phyloP scores from a whole-genome alignment of 148 eudicot species.

The Vaccinium corymbosum region DNA sequence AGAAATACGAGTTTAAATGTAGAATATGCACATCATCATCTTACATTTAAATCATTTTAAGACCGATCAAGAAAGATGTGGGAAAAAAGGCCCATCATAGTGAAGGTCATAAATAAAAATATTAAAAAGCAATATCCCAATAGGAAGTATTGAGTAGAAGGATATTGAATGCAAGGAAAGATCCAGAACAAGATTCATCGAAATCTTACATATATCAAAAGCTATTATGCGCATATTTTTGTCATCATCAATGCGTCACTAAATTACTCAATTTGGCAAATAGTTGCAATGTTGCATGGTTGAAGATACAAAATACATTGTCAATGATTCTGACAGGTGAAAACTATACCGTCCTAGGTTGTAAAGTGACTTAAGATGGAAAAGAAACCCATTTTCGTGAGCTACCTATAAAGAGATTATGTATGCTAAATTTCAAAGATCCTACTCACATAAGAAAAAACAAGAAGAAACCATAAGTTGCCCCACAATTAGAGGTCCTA shows the following conservation, averaged over 20 bases:
- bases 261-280: neutral
- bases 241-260: neutral
- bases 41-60: neutral
- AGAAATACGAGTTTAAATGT: neutral
- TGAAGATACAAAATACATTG: neutral
- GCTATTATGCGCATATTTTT: neutral
- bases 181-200: neutral
- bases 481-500: neutral
- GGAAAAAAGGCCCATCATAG: neutral
- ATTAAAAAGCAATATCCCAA: neutral
- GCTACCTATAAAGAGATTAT: neutral
- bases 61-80: neutral
- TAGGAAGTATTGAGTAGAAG: neutral
- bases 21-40: neutral
- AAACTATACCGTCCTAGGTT: neutral
- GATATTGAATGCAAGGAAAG: neutral
- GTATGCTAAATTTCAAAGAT: neutral
- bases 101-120: neutral
- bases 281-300: constrained; percentile 1
- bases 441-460: neutral
- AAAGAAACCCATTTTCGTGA: constrained; percentile 6
- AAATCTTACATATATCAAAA: neutral
- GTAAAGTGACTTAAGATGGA: constrained; percentile 1
- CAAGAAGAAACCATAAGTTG: constrained; percentile 9
- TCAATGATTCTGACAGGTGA: neutral